Percentiles rank a stretch among this genome's conserved stretches.
Evolutionary conservation across 129 eudicot species (phyloP).

Genomic region (Solidago caesia): DNA sequence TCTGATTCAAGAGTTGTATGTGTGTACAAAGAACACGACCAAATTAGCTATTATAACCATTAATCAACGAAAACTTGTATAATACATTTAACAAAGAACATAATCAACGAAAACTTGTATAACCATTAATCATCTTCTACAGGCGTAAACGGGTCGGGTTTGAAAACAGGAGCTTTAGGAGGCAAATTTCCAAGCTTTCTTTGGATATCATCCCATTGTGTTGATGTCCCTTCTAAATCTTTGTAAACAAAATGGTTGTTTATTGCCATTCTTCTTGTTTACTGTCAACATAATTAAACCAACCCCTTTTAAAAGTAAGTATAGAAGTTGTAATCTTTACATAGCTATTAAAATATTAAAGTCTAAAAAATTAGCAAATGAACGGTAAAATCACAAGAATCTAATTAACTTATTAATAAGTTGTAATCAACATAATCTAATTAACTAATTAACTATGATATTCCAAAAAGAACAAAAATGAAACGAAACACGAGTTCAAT

Average conservation of each 20-base stretch:
- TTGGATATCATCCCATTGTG: constrained; percentile 93
- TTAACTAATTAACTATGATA: too few species aligned
- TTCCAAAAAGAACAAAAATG: too few species aligned
- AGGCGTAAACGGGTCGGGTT: constrained; percentile 76
- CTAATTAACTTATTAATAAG: too few species aligned
- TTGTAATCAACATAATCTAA: too few species aligned
- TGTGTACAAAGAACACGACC: neutral
- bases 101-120: too few species aligned
- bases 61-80: too few species aligned
- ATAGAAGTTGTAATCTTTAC: neutral
- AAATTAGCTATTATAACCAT: too few species aligned
- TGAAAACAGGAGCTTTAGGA: constrained; percentile 69
- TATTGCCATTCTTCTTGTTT: constrained; percentile 42
- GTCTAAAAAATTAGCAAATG: too few species aligned
- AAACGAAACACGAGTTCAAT: too few species aligned
- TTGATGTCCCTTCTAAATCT: constrained; percentile 82
- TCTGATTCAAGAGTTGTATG: neutral
- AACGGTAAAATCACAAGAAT: too few species aligned
- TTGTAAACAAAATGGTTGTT: constrained; percentile 88
- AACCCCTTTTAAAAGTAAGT: neutral
- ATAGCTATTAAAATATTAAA: too few species aligned
- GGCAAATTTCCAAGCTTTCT: constrained; percentile 85
- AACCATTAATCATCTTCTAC: constrained; percentile 49
- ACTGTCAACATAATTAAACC: neutral
- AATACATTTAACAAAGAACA: too few species aligned